Conservation (phyloP, 2,329 filamentous ascomycete species). For the Phaeosphaeriaceae sp. region DNA sequence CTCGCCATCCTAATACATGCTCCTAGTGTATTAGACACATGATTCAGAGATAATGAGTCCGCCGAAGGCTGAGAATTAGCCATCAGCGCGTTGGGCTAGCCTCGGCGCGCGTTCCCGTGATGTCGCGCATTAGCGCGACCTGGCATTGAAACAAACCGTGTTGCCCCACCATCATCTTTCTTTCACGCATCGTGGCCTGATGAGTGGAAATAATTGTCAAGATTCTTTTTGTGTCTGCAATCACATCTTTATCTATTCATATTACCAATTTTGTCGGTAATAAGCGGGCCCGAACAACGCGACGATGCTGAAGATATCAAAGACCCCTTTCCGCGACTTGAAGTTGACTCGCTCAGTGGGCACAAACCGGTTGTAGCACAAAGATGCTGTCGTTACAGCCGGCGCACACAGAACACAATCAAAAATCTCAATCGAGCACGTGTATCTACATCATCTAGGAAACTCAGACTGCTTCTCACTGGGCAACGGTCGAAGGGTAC, state of each 20-base stretch:
- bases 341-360: neutral
- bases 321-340: neutral
- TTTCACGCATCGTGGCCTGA: constrained; percentile 9
- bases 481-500: neutral
- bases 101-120: constrained; percentile 34
- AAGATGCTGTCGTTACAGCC: neutral
- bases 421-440: neutral
- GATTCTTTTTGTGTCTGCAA: neutral
- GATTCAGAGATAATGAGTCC: neutral
- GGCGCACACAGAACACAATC: neutral
- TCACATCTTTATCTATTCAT: neutral
- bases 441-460: neutral
- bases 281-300: neutral
- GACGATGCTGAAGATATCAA: constrained; percentile 12
- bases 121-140: constrained; percentile 34
- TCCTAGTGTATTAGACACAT: neutral
- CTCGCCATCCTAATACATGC: too few relatives aligned
- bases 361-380: neutral
- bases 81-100: constrained; percentile 1
- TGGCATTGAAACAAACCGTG: constrained; percentile 14
- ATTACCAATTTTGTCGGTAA: too few relatives aligned
- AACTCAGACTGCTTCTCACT: neutral
- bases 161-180: constrained; percentile 16
- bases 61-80: neutral
- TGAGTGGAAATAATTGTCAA: neutral